Conservation (phyloP, 2,329 filamentous ascomycete genomes). For the Fragosphaeria purpurea region DNA sequence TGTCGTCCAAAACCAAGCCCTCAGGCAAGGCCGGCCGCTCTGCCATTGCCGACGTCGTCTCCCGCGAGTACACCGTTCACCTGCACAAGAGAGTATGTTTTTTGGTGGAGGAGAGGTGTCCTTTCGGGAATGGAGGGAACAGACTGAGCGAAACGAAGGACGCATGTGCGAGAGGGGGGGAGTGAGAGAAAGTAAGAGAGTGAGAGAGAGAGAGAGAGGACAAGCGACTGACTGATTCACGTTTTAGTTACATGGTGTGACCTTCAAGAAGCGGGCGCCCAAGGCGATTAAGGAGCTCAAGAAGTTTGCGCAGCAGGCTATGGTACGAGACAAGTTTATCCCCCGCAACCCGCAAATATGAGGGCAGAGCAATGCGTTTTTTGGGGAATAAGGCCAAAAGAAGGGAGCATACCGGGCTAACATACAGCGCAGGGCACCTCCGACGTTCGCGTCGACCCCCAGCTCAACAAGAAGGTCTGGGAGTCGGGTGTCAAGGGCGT, state of each 20-base stretch:
- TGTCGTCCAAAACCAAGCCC: constrained; percentile 58
- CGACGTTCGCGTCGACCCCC: constrained; percentile 96
- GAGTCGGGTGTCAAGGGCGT: constrained; percentile 98
- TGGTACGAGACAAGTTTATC: constrained; percentile 57
- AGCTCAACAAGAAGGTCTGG: constrained; percentile 99
- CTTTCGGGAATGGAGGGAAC: constrained; percentile 12
- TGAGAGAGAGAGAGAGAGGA: not conserved
- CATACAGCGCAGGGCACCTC: constrained; percentile 62
- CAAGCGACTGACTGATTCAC: not conserved
- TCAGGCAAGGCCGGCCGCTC: constrained; percentile 66
- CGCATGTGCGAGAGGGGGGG: not conserved
- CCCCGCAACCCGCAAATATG: not conserved
- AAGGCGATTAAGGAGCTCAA: constrained; percentile 99
- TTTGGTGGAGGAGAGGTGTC: not conserved
- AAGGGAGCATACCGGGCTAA: no score
- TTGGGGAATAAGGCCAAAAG: no score
- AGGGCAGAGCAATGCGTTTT: no score
- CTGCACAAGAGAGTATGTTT: constrained; percentile 94
- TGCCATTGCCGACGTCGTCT: constrained; percentile 97
- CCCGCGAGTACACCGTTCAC: constrained; percentile 99
- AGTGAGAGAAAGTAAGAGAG: not conserved
- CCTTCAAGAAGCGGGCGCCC: constrained; percentile 99
- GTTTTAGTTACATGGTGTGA: constrained; percentile 78
- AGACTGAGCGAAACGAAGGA: not conserved
- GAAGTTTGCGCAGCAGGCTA: constrained; percentile 81